Base-by-base conservation (phyloP, 768 basidiomycete genomes). In the Termitomyces sp. region DNA sequence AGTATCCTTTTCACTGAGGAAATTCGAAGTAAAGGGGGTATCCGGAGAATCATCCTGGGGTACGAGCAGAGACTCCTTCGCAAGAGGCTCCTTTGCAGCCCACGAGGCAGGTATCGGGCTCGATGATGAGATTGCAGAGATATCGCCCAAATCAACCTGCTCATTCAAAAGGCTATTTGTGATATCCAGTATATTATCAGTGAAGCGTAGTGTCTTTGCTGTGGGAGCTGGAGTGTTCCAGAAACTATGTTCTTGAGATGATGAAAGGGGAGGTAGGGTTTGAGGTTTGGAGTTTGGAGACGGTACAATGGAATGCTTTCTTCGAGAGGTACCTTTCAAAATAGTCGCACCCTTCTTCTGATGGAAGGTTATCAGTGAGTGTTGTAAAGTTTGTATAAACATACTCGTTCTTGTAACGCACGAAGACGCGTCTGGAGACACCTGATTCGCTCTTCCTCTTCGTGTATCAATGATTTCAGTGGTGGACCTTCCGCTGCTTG, bases 91-190 rank as follows among this genome's bases (percentile, higher is more conserved):
- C 19, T 23, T 19, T 17, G 17, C 43, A 35, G 53, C 44, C 17
- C 55, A 55, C 3, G 59, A 50, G 12, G 63, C 50, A 3, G 67
- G 64, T 26, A 64, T 52, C 6, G 74, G 73, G 47, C 66, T 71
- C 3, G 67, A 72, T 15, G 79, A 73, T 0, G 85, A 84, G 3
- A 76, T 74, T 55, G 73, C 74, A 17, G 80, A 77, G 15, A 80
- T 62, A 60, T 84, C 77, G 0, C 70, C 78, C 31, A 87, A 69
- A 62, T 88, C 82, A 3, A 83, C 77, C 19, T 82, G 71, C 61
- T 89, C 87, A 60, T 88, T 79, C 64, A 83, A 65, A 30, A 86
- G 75, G 58, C 82, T 84, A 42, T 85, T 82, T 1, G 78, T 77
- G 59, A 19, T 40, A n/a, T 57, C 80, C 65, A 83, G 67, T 30